Base-by-base conservation (phyloP, 345 rosid species). In the Acer campestre region DNA sequence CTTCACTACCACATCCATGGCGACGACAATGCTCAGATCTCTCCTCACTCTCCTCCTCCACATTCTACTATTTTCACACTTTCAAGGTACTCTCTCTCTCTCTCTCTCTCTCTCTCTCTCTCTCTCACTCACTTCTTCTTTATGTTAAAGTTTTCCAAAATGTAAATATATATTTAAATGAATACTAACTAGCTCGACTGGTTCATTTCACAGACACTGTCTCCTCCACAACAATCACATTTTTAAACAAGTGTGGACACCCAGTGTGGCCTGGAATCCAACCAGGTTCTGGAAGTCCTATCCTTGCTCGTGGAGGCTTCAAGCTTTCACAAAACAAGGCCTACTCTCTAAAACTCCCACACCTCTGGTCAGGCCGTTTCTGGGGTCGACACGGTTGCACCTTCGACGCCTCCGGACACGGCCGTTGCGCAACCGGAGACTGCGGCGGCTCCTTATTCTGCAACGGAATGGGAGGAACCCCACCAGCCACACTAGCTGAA, bases 181-280 rank as follows among this genome's bases (percentile, higher is more conserved):
- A 4, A 14, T 53, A 18, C 17, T 53, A 14, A 53, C 58, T 16
- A 53, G 3, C 58, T 22, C 17, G 63, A 53, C 58, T 53, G 17
- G 17, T 18, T 22, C 6, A 25, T 22, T 2, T 59, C 27, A 7
- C 63, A 59, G 63, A 7, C 63, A 1, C 23, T 2, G 85, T 79
- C 6, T 83, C 92, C 35, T 88, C 94, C 7, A 88, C 95, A 1
- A 87, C 86, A 23, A 71, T 94, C n/a, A 89, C 95, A 3, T 73
- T 96, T 11, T 29, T 64, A 91, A 96, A 96, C 97, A 92, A 86
- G 68, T 96, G 99, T 80, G 4, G 72, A 3, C 86, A 93, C 79
- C 90, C 97, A 14, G 98, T 95, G 10, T 94, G 99, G 99, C 99
- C 99, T 0, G 99, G 94, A 7, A 90, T 95, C 87, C 99, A 94